A percentile compares a stretch with the other conserved stretches of the same genome.
phyloP scores from a whole-genome alignment of 768 basidiomycete genomes.

The Kwoniella sp. region DNA sequence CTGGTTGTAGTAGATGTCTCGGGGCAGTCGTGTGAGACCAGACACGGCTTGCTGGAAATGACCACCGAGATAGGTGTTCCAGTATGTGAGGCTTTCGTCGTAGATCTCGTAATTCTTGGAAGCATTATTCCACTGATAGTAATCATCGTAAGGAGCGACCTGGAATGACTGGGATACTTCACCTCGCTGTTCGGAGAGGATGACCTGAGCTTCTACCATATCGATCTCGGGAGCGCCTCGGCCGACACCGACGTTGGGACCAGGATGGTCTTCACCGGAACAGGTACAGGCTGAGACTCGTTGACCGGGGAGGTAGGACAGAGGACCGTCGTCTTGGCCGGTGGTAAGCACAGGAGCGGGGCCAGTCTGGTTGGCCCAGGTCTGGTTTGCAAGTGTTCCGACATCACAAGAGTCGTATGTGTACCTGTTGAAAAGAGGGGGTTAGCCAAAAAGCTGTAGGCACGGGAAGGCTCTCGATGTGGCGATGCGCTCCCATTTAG shows the following conservation, averaged over 20 bases:
- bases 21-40: slow-evolving; percentile 58
- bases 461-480: no score
- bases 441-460: no score
- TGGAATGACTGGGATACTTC: slow-evolving; percentile 73
- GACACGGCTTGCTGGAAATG: slow-evolving; percentile 64
- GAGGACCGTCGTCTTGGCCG: slow-evolving; percentile 40
- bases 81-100: slow-evolving; percentile 55
- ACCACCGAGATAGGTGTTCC: slow-evolving; percentile 56
- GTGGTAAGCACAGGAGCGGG: slow-evolving; percentile 50
- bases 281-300: slow-evolving; percentile 76
- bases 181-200: slow-evolving; percentile 62
- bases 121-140: slow-evolving; percentile 58
- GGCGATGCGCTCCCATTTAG: no score
- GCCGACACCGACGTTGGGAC: slow-evolving; percentile 66
- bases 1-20: slow-evolving; percentile 40
- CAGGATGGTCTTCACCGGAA: slow-evolving; percentile 80
- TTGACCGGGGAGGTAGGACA: slow-evolving; percentile 56
- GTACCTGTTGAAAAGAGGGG: slow-evolving; percentile 36
- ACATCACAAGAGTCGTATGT: slow-evolving; percentile 53
- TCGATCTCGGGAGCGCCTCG: slow-evolving; percentile 92
- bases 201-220: slow-evolving; percentile 78
- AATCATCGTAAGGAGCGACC: slow-evolving; percentile 65
- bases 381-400: slow-evolving; percentile 51
- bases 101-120: slow-evolving; percentile 26
- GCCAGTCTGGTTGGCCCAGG: slow-evolving; percentile 41